Conservation (phyloP, 441 rosid species). For the Aleurites moluccanus region DNA sequence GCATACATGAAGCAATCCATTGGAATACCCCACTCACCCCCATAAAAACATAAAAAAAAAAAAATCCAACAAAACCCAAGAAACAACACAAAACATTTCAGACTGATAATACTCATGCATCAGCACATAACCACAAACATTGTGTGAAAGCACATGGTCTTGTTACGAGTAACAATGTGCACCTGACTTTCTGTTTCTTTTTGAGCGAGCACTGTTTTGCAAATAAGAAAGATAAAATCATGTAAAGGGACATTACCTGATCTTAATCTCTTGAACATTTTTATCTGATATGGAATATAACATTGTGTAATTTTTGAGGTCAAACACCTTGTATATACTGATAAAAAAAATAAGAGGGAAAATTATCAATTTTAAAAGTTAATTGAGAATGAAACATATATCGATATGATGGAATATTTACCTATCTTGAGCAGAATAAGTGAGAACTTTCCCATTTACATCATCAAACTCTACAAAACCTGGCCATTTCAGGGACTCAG, state of each 20-base stretch:
- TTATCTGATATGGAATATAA: conserved; percentile 54
- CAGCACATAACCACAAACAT: background rate
- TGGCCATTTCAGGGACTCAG: conserved; percentile 71
- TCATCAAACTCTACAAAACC: conserved; percentile 85
- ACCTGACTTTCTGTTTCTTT: background rate
- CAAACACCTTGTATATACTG: conserved; percentile 67
- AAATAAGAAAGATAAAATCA: background rate
- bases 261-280: conserved; percentile 52
- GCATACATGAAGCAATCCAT: background rate
- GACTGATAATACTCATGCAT: background rate
- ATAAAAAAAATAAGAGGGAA: background rate
- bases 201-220: background rate
- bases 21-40: background rate
- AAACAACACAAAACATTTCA: background rate
- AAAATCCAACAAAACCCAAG: background rate
- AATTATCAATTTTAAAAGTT: conserved; percentile 2
- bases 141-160: background rate
- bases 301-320: conserved; percentile 56
- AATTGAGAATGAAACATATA: background rate
- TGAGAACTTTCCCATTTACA: conserved; percentile 67
- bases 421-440: conserved; percentile 72
- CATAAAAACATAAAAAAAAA: background rate
- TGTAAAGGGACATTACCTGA: conserved; percentile 39
- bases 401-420: conserved; percentile 12
- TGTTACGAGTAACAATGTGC: background rate